Base-by-base conservation (phyloP, 208 protist genomes). In the Strigomonas culicis region DNA sequence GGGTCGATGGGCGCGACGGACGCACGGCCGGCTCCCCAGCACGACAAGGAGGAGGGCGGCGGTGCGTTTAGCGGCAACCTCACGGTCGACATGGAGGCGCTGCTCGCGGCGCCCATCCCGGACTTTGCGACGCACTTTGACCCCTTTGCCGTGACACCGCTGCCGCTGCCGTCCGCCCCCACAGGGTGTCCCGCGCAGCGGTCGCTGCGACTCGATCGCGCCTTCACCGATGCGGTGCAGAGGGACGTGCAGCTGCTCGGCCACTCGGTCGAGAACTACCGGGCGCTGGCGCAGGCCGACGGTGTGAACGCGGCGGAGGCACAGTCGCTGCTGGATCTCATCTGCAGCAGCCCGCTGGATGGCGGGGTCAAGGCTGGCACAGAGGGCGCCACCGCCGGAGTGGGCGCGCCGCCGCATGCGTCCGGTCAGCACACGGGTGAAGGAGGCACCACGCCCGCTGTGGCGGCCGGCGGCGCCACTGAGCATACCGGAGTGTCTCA, bases 41-140 rank as follows among this genome's bases (percentile, higher is more conserved):
- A 13, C 8, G 2, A 13, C 46, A 2, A 21, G 17, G 21, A 28
- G 1, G 10, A 6, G 4, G 4, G 21, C 46, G 11, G 46, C 21
- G 46, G n/a, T 28, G 21, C 46, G 4, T 4, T 28, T 13, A 2
- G 17, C 46, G 17, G 27, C 46, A 51, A 51, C 7, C 53, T 52
- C n/a, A 28, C 50, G 47, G 31, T 63, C 7, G 43, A 27, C 10
- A 28, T 63, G 19, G 28, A 41, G 19, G 59, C 59, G 15, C 59
- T 63, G 41, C 59, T 51, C 4, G 25, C 24, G 36, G 4, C 31
- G 46, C 17, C 52, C 17, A 41, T 43, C 4, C 17, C 63, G 4
- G 70, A 75, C 21, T 25, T 69, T 1, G 70, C 59, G 13, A 64
- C 22, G 17, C 27, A 46, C 41, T 75, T 75, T 43, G 70, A 75